phyloP scores from a whole-genome alignment of 768 basidiomycete species.

The Krasilnikovozyma curviuscula region DNA sequence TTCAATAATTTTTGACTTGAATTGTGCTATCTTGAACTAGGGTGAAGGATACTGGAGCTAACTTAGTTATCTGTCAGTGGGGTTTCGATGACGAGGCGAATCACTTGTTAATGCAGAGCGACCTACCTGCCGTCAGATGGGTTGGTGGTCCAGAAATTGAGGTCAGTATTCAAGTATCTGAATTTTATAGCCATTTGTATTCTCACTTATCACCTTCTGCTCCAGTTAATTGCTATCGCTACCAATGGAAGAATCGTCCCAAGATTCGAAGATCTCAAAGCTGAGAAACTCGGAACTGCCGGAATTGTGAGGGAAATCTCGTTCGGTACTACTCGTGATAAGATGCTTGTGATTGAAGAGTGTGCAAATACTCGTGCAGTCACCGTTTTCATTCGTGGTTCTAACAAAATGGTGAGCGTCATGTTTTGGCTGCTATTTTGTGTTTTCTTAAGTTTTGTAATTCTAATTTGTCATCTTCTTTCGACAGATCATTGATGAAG shows the following conservation, averaged over 20 bases:
- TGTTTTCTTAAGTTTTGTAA: background rate
- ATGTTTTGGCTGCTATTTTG: constrained; percentile 1
- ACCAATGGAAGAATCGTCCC: constrained; percentile 97
- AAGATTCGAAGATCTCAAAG: constrained; percentile 82
- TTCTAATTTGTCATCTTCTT: background rate
- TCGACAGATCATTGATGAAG: constrained; percentile 86
- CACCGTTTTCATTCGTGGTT: constrained; percentile 89
- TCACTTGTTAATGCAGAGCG: constrained; percentile 92
- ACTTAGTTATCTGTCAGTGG: constrained; percentile 99
- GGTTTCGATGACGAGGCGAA: constrained; percentile 99
- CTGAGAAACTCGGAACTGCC: constrained; percentile 78
- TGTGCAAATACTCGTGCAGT: constrained; percentile 93
- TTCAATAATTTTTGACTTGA: background rate
- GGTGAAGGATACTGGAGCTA: constrained; percentile 70
- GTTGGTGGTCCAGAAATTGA: constrained; percentile 99
- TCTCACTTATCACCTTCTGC: background rate
- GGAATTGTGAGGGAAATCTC: constrained; percentile 84
- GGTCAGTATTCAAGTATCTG: constrained; percentile 31
- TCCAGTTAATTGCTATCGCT: constrained; percentile 86
- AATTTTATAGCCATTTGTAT: background rate
- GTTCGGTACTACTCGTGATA: constrained; percentile 95
- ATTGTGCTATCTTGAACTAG: background rate
- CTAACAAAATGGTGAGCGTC: constrained; percentile 81
- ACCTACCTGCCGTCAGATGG: constrained; percentile 92
- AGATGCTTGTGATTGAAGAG: constrained; percentile 98